Base-by-base conservation (phyloP, 2,329 filamentous ascomycete species). In the Tympanopsis confertula region DNA sequence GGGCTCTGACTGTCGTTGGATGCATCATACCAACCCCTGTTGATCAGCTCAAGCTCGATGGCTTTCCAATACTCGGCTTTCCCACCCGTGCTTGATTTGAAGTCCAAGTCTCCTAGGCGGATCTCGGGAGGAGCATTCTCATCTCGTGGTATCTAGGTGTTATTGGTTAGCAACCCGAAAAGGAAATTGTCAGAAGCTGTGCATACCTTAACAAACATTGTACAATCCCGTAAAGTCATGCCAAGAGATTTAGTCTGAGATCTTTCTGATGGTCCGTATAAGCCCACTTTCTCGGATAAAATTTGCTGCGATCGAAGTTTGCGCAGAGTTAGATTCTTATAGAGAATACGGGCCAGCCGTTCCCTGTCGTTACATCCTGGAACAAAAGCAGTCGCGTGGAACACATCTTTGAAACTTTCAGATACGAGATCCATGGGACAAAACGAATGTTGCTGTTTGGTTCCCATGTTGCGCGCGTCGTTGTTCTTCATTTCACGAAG, bases 181-280 rank as follows among this genome's bases (percentile, higher is more conserved):
- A 26, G 5, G 22, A 20, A 33, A 41, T 30, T 35, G 35, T 35
- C 13, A 19, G n/a, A 22, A 22, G 5, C 17, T 19, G 22, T 7
- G 39, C 47, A 22, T 50, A 66, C 61, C 53, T 59, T 65, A 36
- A 66, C 49, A 41, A 63, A 68, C 49, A 69, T 55, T 5, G 65
- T 68, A 46, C 66, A 69, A 44, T 69, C 66, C 41, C 66, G 52
- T 37, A 69, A 42, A 3, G 66, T 67, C 65, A 69, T 69, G 13
- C 63, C 63, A 26, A 66, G 50, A 2, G 59, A 61, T 35, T 59
- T 57, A 19, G 61, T 56, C 15, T 45, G 37, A 29, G 53, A 56
- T 32, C 55, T 46, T 5, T 53, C 46, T 3, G 53, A 47, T 5
- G 58, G 55, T 3, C 61, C 60, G 18, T 50, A 41, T 4, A 62